phyloP scores from a whole-genome alignment of 1,284 basidiomycete species.

The Rhodotorula sp. region DNA sequence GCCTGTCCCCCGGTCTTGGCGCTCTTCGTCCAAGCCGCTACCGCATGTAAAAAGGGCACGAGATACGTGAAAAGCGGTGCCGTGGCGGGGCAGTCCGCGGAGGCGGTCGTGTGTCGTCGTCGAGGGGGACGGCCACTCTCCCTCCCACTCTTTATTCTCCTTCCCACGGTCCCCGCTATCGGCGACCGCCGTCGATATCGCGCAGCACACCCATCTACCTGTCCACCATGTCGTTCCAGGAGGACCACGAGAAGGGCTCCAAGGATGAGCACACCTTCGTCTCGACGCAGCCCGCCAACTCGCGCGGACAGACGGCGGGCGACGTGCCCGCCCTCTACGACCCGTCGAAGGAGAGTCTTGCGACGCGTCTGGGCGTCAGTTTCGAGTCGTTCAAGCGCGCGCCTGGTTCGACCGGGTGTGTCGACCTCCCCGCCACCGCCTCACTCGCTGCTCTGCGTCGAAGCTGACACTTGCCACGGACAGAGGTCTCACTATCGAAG shows the following conservation, averaged over 20 bases:
- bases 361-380: constrained; percentile 53
- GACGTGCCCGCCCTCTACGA: constrained; percentile 48
- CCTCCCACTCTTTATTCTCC: no score
- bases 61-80: no score
- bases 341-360: constrained; percentile 51
- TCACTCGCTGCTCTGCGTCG: background rate
- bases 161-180: no score
- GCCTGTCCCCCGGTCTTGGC: no score
- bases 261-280: constrained; percentile 21
- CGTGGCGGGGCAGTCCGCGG: no score
- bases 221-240: background rate
- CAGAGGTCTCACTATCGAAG: constrained; percentile 48
- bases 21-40: no score
- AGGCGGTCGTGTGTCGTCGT: no score
- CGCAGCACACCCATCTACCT: no score
- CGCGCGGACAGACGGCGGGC: no score
- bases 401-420: constrained; percentile 50
- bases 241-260: constrained; percentile 20
- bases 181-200: no score
- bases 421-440: background rate
- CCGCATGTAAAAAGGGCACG: no score
- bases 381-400: constrained; percentile 55
- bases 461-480: background rate
- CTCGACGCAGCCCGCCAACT: constrained; percentile 5
- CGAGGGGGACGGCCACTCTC: no score